These are phyloP conservation scores for Moricandia arvensis DNA, from an alignment of 345 rosid genomes.

Conservation along the genomic window DNA sequence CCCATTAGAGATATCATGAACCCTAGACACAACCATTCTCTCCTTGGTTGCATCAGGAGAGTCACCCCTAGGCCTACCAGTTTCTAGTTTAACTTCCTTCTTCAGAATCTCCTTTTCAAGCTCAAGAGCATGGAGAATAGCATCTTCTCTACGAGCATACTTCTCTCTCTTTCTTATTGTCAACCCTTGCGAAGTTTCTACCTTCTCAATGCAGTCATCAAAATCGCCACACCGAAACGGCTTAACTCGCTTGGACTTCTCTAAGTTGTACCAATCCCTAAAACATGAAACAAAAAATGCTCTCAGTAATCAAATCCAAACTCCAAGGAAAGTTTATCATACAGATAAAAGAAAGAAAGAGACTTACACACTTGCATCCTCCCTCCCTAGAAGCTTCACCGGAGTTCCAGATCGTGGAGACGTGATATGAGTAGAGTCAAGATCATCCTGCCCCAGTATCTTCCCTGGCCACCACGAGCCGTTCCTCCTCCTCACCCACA, in stretches of 20 bases:
- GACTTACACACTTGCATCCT: constrained; percentile 98
- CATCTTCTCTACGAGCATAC: constrained; percentile 99
- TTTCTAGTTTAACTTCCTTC: constrained; percentile 52
- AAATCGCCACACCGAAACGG: constrained; percentile 98
- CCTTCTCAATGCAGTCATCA: constrained; percentile 90
- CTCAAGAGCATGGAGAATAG: constrained; percentile 98
- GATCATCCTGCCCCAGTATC: constrained; percentile 81
- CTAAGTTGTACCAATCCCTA: constrained; percentile 99
- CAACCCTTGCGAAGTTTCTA: constrained; percentile 72
- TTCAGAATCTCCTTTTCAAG: constrained; percentile 70
- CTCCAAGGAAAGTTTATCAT: background rate
- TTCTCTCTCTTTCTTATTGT: constrained; percentile 93
- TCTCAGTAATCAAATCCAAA: constrained; percentile 6
- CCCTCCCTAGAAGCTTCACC: constrained; percentile 97
- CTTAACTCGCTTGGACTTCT: constrained; percentile 96
- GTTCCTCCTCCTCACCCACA: constrained; percentile 96
- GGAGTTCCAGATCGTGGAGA: constrained; percentile 98
- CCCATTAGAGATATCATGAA: constrained; percentile 44
- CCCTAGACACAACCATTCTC: constrained; percentile 45
- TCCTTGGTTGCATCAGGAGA: constrained; percentile 44
- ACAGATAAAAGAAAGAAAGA: constrained; percentile 12
- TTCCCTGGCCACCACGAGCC: constrained; percentile 99
- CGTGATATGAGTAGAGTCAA: constrained; percentile 64
- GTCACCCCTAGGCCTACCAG: constrained; percentile 38
- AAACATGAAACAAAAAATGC: background rate